Evolutionary conservation across 2,329 filamentous ascomycete genomes (phyloP).

Genomic region (Trichoderma afroharzianum): DNA sequence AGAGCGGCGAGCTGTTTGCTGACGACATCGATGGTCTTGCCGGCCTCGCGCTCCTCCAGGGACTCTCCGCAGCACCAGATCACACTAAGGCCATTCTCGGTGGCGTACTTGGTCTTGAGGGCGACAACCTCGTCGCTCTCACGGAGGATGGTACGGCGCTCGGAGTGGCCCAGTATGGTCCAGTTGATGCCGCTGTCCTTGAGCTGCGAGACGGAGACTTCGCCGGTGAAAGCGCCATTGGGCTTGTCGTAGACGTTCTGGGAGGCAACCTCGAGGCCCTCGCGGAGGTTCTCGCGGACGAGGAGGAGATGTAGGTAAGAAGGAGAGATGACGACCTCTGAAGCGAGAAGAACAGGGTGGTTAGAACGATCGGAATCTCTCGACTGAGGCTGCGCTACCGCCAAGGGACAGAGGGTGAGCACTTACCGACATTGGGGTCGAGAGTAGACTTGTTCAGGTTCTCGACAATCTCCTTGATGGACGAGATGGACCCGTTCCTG

Average conservation of each 20-base stretch:
- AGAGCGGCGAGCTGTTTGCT: constrained; percentile 82
- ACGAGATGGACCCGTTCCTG: constrained; percentile 90
- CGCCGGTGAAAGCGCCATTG: constrained; percentile 94
- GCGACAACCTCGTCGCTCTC: constrained; percentile 85
- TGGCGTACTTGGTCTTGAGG: constrained; percentile 88
- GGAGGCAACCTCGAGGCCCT: constrained; percentile 78
- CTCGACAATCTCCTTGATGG: constrained; percentile 85
- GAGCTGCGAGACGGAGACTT: constrained; percentile 90
- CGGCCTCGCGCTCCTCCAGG: constrained; percentile 83
- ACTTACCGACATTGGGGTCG: constrained; percentile 69
- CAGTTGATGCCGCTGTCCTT: constrained; percentile 85
- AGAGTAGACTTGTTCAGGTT: constrained; percentile 84
- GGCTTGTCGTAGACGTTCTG: constrained; percentile 98
- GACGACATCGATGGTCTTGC: constrained; percentile 81
- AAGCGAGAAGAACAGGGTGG: neutral
- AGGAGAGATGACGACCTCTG: constrained; percentile 93
- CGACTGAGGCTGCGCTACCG: neutral
- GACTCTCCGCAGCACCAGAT: constrained; percentile 98
- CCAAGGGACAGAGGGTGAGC: neutral
- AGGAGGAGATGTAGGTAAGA: constrained; percentile 87
- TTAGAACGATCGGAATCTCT: neutral
- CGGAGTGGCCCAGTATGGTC: constrained; percentile 90
- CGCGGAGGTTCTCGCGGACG: constrained; percentile 72
- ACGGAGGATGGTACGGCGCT: constrained; percentile 84
- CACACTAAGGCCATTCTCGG: constrained; percentile 81